Base-by-base conservation (phyloP, 306 rosid genomes). In the Pyrus communis region DNA sequence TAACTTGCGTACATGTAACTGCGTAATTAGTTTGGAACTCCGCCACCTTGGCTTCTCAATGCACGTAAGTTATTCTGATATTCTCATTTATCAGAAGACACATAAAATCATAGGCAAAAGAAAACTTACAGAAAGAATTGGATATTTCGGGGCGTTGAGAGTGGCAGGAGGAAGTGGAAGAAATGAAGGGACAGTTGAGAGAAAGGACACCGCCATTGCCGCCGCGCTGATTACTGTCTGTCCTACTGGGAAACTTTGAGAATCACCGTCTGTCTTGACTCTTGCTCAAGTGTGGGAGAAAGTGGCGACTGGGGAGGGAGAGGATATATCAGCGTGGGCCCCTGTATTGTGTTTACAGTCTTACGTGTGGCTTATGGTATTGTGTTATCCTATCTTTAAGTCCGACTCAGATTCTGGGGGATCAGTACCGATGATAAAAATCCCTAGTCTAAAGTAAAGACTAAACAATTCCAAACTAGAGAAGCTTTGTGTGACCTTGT, bases 161-260 rank as follows among this genome's bases (percentile, higher is more conserved):
- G 85, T 71, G 79, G 74, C 69, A 67, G 74, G 82, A 77, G 79
- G 62, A 45, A 88, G 79, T 40, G 92, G 87, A 81, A 78, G 79
- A 72, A 82, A 70, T 19, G 89, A 75, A 69, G 93, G 85, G 62
- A 80, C 63, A 69, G 93, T 82, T 30, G 93, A 90, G 71, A 89
- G 88, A 75, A 90, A 86, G 67, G 94, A 93, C 77, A 90, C 80
- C 75, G 86, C 91, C 98, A 90, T 93, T 76, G 80, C 38, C 67
- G 21, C 35, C 0, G 27, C 0, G 28, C 25, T 57, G 62, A 57
- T n/a, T 21, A 22, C 62, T 57, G 27, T 49, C 25, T 54, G 61
- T 69, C 79, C 27, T 54, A 3, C n/a, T 73, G 11, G 7, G 65
- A 77, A 70, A 69, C 27, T 42, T 71, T 33, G 27, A 60, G 77